Evolutionary conservation across 495 filamentous ascomycete species (phyloP).

Genomic region (Neurospora sp.): DNA sequence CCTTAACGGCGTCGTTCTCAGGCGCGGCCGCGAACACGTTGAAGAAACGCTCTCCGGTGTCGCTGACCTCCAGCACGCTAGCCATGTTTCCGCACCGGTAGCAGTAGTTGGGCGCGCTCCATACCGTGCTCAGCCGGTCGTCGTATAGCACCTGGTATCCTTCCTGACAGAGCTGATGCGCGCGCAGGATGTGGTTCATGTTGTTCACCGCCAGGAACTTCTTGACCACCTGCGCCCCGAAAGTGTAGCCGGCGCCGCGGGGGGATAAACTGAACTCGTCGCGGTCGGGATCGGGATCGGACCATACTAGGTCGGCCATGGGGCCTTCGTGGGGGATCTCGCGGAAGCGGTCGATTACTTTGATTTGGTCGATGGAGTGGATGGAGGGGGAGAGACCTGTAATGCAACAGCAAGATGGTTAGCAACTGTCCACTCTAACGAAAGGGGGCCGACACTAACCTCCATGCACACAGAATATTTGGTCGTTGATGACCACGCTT

Average conservation of each 20-base stretch:
- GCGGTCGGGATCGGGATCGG: slow-evolving; percentile 86
- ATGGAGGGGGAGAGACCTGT: slow-evolving; percentile 83
- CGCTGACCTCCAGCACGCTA: slow-evolving; percentile 89
- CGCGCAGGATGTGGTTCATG: slow-evolving; percentile 93
- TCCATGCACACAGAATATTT: slow-evolving; percentile 98
- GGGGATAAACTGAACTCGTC: slow-evolving; percentile 95
- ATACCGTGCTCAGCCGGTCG: slow-evolving; percentile 87
- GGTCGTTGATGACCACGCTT: slow-evolving; percentile 94
- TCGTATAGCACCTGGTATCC: slow-evolving; percentile 95
- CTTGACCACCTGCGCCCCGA: slow-evolving; percentile 91
- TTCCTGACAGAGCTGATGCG: slow-evolving; percentile 95
- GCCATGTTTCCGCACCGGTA: slow-evolving; percentile 96
- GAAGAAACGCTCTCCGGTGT: slow-evolving; percentile 82
- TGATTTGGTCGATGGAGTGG: slow-evolving; percentile 98
- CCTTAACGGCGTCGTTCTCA: slow-evolving; percentile 80
- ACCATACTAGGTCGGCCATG: slow-evolving; percentile 99
- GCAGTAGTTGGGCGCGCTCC: slow-evolving; percentile 96
- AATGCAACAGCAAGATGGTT: neutral
- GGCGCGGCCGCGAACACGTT: slow-evolving; percentile 96
- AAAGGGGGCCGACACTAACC: slow-evolving; percentile 28
- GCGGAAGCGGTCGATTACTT: slow-evolving; percentile 96
- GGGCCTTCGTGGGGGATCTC: slow-evolving; percentile 98
- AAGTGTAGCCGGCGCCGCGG: slow-evolving; percentile 90
- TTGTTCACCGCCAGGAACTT: slow-evolving; percentile 95
- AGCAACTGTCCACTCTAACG: neutral